Evolutionary conservation across 768 basidiomycete genomes (phyloP).

Genomic region (Suillus tomentosus): DNA sequence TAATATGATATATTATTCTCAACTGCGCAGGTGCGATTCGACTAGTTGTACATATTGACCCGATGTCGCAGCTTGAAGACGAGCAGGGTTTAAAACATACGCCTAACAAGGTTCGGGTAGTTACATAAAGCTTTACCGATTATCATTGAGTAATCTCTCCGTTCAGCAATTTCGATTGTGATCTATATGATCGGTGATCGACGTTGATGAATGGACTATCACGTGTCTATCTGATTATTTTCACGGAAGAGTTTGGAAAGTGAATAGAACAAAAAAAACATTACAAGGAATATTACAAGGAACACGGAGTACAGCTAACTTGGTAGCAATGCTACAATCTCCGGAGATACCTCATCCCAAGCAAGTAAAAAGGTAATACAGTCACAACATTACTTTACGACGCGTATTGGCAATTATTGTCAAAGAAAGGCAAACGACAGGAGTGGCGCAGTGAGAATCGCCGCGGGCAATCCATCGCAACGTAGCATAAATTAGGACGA

Average conservation of each 20-base stretch:
- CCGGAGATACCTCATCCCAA: not conserved
- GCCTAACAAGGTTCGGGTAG: too few relatives aligned
- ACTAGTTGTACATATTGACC: too few relatives aligned
- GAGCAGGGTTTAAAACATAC: too few relatives aligned
- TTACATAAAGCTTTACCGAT: too few relatives aligned
- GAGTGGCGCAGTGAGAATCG: not conserved
- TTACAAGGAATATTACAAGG: constrained; percentile 2
- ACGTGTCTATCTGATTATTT: not conserved
- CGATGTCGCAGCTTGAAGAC: too few relatives aligned
- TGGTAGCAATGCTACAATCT: constrained; percentile 1
- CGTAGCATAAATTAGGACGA: not conserved
- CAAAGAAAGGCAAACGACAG: not conserved
- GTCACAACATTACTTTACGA: constrained; percentile 4
- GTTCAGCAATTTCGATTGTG: too few relatives aligned
- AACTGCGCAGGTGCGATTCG: too few relatives aligned
- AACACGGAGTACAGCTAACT: not conserved
- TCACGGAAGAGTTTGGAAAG: not conserved
- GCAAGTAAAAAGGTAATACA: constrained; percentile 1
- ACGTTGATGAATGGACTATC: not conserved
- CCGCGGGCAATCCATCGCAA: not conserved
- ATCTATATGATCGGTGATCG: not conserved
- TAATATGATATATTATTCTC: too few relatives aligned
- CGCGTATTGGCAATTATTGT: not conserved
- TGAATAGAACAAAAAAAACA: not conserved
- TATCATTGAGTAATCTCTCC: too few relatives aligned